Evolutionary conservation across 164 flowering plant species (phyloP).

Genomic region (Umbellularia californica): DNA sequence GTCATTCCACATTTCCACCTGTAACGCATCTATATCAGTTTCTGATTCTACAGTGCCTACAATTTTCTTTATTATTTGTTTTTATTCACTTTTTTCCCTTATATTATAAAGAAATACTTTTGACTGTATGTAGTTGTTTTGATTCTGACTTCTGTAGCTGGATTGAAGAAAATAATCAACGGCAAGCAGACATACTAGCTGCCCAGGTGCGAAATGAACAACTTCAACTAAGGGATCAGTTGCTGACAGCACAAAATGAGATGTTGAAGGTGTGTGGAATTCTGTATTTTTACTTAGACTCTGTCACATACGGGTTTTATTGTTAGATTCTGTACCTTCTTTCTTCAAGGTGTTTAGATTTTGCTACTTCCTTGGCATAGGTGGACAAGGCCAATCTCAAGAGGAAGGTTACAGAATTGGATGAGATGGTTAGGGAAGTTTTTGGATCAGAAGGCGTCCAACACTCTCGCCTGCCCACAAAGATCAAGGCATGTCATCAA

Average conservation of each 20-base stretch:
- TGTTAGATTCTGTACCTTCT: neutral
- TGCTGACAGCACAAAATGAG: conserved; percentile 70
- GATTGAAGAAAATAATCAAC: conserved; percentile 39
- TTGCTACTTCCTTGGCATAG: conserved; percentile 28
- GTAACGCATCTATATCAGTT: neutral
- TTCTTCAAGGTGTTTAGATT: neutral
- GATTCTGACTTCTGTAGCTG: conserved; percentile 33
- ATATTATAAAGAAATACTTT: neutral
- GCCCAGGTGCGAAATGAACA: conserved; percentile 48
- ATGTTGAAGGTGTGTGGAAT: conserved; percentile 60
- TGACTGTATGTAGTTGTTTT: neutral
- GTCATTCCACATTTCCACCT: no score
- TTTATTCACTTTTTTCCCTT: no score
- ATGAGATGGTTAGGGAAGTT: conserved; percentile 50
- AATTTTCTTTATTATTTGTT: no score
- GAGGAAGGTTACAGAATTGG: conserved; percentile 54
- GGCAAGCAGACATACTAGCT: conserved; percentile 39
- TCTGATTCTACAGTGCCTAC: neutral
- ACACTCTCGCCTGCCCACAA: conserved; percentile 24
- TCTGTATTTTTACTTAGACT: conserved; percentile 2
- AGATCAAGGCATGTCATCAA: conserved; percentile 30
- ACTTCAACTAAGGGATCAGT: conserved; percentile 58
- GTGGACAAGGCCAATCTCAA: conserved; percentile 57
- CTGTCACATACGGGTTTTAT: neutral
- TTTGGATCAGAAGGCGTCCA: conserved; percentile 29